Percentiles rank a stretch among this genome's conserved stretches.
These are phyloP conservation scores for Tulasnella sp. DNA, from an alignment of 768 basidiomycete species.

Conservation along the genomic window DNA sequence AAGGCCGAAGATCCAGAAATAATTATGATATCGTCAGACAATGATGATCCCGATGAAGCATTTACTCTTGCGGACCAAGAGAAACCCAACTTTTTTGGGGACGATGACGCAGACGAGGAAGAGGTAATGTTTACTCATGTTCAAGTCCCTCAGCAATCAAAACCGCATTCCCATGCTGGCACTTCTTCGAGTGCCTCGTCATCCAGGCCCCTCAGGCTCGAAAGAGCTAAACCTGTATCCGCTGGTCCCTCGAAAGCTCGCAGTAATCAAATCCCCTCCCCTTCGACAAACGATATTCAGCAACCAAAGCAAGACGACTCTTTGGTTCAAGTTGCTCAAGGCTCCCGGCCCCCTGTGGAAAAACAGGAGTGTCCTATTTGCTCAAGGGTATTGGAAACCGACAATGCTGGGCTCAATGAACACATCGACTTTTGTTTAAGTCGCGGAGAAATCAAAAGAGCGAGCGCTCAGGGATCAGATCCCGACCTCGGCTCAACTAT, in stretches of 20 bases:
- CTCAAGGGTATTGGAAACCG: constrained; percentile 41
- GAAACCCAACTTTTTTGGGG: background rate
- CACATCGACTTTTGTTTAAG: constrained; percentile 86
- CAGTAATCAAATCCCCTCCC: too few species aligned
- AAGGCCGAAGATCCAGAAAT: constrained; percentile 20
- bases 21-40: constrained; percentile 19
- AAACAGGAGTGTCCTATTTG: constrained; percentile 69
- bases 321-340: background rate
- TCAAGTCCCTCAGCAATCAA: background rate
- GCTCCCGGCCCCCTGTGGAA: too few species aligned
- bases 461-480: constrained; percentile 30
- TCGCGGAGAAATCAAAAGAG: constrained; percentile 58
- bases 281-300: background rate
- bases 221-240: too few species aligned
- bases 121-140: too few species aligned
- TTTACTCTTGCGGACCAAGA: background rate
- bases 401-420: constrained; percentile 70
- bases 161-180: background rate
- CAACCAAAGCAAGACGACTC: background rate
- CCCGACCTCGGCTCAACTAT: too few species aligned
- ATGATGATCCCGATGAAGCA: constrained; percentile 16
- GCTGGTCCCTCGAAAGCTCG: too few species aligned
- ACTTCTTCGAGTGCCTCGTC: too few species aligned
- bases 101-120: background rate
- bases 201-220: too few species aligned